These are phyloP conservation scores for Pistacia vera DNA, from an alignment of 345 rosid species.

Conservation along the genomic window DNA sequence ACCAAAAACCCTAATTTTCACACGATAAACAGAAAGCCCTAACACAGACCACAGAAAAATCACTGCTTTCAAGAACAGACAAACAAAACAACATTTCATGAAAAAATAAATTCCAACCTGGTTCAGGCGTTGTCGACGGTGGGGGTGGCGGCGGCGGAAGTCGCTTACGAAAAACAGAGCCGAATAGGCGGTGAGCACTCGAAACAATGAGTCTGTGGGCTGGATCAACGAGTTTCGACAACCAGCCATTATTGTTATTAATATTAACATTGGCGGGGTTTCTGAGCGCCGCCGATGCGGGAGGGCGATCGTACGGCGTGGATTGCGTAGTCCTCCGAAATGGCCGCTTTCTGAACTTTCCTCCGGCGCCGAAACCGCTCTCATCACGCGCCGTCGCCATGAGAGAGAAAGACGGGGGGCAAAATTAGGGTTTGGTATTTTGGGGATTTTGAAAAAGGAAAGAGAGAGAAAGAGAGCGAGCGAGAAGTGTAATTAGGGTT, in stretches of 20 bases:
- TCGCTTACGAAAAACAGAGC: slow-evolving; percentile 75
- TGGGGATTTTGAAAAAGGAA: slow-evolving; percentile 23
- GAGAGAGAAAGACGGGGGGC: slow-evolving; percentile 15
- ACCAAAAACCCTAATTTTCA: background rate
- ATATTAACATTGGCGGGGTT: slow-evolving; percentile 38
- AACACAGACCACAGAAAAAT: background rate
- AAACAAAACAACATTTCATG: background rate
- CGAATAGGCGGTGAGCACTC: slow-evolving; percentile 77
- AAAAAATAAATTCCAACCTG: slow-evolving; percentile 34
- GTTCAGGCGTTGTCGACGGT: slow-evolving; percentile 19
- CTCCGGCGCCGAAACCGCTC: slow-evolving; percentile 39
- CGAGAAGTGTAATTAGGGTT: slow-evolving; percentile 45
- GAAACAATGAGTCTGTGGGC: slow-evolving; percentile 76
- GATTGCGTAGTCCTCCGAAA: slow-evolving; percentile 42
- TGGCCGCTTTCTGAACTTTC: slow-evolving; percentile 75
- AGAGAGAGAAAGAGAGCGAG: slow-evolving; percentile 7
- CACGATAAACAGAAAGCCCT: background rate
- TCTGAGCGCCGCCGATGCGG: slow-evolving; percentile 35
- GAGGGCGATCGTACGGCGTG: slow-evolving; percentile 84
- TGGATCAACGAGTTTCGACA: slow-evolving; percentile 89
- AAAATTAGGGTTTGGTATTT: slow-evolving; percentile 45
- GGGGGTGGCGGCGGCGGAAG: slow-evolving; percentile 49
- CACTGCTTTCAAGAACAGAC: slow-evolving; percentile 5
- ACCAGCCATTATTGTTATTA: slow-evolving; percentile 56
- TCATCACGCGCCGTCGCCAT: slow-evolving; percentile 64